Base-by-base conservation (phyloP, 495 filamentous ascomycete genomes). In the Diplogelasinospora grovesii region DNA sequence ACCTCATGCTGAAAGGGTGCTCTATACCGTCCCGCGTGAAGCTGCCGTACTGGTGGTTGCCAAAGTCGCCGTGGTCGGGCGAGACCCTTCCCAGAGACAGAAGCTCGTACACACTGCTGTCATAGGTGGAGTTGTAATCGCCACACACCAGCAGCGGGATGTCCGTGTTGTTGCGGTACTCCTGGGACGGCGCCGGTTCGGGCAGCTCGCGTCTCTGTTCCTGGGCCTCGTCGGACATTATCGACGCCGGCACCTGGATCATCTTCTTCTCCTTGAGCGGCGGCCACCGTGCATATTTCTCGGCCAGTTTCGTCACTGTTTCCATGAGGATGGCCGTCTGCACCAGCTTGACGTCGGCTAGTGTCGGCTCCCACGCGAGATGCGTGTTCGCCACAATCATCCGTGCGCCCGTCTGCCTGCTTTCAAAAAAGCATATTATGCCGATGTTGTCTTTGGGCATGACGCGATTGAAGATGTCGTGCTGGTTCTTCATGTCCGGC, bases 401-500 rank as follows among this genome's bases (percentile, higher is more conserved):
- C 11, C 93, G 80, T 1, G 85, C 77, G 2, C 92, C 92, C 2
- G 89, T 97, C 42, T 71, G 63, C 11, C 88, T 75, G 52, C 95
- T 95, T 60, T 97, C 93, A 36, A 97, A 73, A 63, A 98, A 92
- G 40, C 84, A 72, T 20, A 94, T 76, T 14, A 95, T 78, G 9
- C 84, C 90, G 51, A 98, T 94, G 54, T 97, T 86, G 65, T 98
- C 92, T 65, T 89, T 85, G 43, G 89, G 89, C 92, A 96, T 97
- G 13, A 97, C 79, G 9, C 92, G 82, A 57, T 98, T 97, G 71
- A 92, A 97, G 44, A 96, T 88, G 52, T 98, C 93, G 52, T 90
- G 85, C 37, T 89, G 83, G 23, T 85, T 82, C 64, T 96, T 97
- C 75, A 93, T 92, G 60, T 96, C 92, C 4, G 87, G 84, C 36